Base-by-base conservation (phyloP, 192 early-diverging fungal genomes). In the Gryganskiella cystojenkinii region DNA sequence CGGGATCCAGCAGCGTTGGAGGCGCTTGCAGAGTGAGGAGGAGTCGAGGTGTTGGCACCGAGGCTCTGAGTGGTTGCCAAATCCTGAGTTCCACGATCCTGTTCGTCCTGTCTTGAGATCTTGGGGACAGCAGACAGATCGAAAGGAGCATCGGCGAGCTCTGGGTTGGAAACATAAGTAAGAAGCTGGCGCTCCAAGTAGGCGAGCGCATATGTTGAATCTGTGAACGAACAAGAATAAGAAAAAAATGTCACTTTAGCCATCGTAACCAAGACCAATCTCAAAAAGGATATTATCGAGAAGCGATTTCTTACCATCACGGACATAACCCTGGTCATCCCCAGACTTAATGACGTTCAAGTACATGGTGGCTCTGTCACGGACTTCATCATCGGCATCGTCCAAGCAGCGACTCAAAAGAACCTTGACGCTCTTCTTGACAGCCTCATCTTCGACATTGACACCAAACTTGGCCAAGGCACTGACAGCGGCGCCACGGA, bases 361-460 rank as follows among this genome's bases (percentile, higher is more conserved):
- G 56, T 89, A 95, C 87, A 98, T 87, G 0, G 93, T 92, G 13
- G 97, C 94, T 56, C 97, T 91, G 68, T 99, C 98, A 65, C 98
- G 91, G 45, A 99, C 98, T 80, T 99, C 97, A 80, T 99, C 98
- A 81, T 99, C 98, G 58, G 87, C 91, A 79, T 99, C 98, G 65
- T 99, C 98, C 71, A 96, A 82, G 80, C 97, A 98, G 69, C 97
- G 94, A 59, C 78, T 93, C 53, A 99, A 87, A 58, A 99, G 85
- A 44, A 98, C 93, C 28, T 90, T 86, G 52, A 98, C 88, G 42
- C 90, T 92, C 69, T 89, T 79, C 81, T 87, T 89, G 47, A 95
- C 85, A 20, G 82, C 70, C 0, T 83, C 62, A 37, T 97, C 95
- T n/a, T 86, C 87, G 1, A 90, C 82, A 56, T 93, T 83, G 22